These are phyloP conservation scores for Sporothrix luriei DNA, from an alignment of 2,329 filamentous ascomycete genomes.

Conservation along the genomic window DNA sequence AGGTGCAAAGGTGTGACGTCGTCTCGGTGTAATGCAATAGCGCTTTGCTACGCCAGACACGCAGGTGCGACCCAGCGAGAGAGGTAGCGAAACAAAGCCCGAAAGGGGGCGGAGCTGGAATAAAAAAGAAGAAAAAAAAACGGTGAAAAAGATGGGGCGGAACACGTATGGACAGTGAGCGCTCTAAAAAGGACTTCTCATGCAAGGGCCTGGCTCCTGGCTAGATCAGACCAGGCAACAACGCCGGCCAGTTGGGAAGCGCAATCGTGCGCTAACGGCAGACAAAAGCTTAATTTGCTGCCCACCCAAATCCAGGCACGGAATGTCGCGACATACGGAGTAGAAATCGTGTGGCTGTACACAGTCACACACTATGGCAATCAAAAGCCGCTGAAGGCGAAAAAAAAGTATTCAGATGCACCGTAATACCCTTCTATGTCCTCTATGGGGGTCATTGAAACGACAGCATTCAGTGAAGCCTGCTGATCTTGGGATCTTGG, in stretches of 20 bases:
- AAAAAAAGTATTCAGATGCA: not conserved
- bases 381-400: too few relatives aligned
- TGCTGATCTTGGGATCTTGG: too few relatives aligned
- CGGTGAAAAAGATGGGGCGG: too few relatives aligned
- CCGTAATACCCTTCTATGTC: conserved; percentile 17
- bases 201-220: not conserved
- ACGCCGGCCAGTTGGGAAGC: not conserved
- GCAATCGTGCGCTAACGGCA: conserved; percentile 28
- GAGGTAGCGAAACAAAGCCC: conserved; percentile 9
- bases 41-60: not conserved
- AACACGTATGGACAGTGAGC: too few relatives aligned
- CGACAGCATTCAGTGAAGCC: not conserved
- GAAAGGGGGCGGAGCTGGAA: not conserved
- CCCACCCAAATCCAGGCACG: not conserved
- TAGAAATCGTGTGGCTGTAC: too few relatives aligned
- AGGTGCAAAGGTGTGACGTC: conserved; percentile 23
- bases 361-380: not conserved
- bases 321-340: not conserved
- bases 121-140: not conserved
- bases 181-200: too few relatives aligned
- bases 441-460: conserved; percentile 26
- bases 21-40: conserved; percentile 11
- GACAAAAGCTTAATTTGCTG: conserved; percentile 25
- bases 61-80: conserved; percentile 8
- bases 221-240: not conserved